Percentiles rank a stretch among this genome's conserved stretches.
phyloP scores from a whole-genome alignment of 768 basidiomycete genomes.

The Phaeotremella skinneri region DNA sequence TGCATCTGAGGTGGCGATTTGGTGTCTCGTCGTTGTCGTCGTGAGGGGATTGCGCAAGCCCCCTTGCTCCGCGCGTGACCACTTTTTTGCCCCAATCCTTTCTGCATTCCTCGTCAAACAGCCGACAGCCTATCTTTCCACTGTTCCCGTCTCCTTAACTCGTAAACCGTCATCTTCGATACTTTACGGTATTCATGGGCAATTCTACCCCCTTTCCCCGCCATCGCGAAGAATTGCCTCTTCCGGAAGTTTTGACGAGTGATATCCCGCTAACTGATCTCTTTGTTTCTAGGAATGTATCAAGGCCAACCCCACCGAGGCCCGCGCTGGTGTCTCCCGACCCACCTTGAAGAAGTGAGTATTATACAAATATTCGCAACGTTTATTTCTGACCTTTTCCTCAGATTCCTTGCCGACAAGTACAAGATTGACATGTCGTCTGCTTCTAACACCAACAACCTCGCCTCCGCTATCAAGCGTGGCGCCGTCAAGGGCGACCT shows the following conservation, averaged over 20 bases:
- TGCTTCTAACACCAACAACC: slow-evolving; percentile 69
- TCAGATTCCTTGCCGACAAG: slow-evolving; percentile 75
- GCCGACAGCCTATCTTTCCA: no score
- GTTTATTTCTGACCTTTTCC: background rate
- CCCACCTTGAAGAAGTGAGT: slow-evolving; percentile 75
- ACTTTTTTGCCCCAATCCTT: slow-evolving; percentile 9
- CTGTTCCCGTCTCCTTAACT: slow-evolving; percentile 6
- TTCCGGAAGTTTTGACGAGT: slow-evolving; percentile 21
- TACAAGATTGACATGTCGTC: slow-evolving; percentile 79
- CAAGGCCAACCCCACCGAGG: slow-evolving; percentile 62
- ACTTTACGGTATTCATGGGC: no score
- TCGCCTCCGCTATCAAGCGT: slow-evolving; percentile 74
- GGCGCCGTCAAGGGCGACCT: slow-evolving; percentile 82
- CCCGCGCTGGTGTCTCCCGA: slow-evolving; percentile 71
- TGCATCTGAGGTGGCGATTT: no score
- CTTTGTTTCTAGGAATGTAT: slow-evolving; percentile 65
- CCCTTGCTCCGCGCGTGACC: slow-evolving; percentile 16
- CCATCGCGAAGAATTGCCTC: slow-evolving; percentile 22
- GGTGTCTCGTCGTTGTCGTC: slow-evolving; percentile 8
- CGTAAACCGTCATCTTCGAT: no score
- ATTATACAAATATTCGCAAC: background rate
- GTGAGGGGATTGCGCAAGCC: slow-evolving; percentile 9
- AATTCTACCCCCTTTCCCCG: slow-evolving; percentile 6
- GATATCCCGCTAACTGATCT: slow-evolving; percentile 6
- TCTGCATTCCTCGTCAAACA: no score